Conservation (phyloP, 805 yeast genomes). For the Lipomyces starkeyi region DNA sequence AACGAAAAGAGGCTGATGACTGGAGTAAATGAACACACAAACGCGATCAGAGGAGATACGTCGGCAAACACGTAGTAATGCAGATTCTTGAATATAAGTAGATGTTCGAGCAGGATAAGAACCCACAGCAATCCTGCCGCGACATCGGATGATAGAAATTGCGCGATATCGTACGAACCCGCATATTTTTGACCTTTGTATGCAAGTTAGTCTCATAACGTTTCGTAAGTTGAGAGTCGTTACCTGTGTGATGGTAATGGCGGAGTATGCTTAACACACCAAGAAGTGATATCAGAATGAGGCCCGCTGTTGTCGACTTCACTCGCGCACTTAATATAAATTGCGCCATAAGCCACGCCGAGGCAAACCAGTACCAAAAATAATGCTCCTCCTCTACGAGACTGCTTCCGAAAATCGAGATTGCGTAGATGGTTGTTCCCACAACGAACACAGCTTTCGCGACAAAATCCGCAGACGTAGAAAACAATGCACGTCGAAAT, state of each 20-base stretch:
- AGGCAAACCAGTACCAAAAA: constrained; percentile 85
- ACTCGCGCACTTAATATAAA: constrained; percentile 10
- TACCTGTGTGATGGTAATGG: constrained; percentile 77
- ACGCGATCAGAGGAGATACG: constrained; percentile 48
- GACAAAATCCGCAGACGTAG: background rate
- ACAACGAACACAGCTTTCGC: constrained; percentile 37
- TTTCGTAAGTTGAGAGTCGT: background rate
- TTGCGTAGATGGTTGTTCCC: constrained; percentile 51
- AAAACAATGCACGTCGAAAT: constrained; percentile 11
- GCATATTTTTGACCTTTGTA: constrained; percentile 64
- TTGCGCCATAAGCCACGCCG: constrained; percentile 43
- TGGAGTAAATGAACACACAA: constrained; percentile 55
- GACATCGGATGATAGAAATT: constrained; percentile 47
- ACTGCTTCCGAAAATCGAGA: constrained; percentile 81
- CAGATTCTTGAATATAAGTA: constrained; percentile 42
- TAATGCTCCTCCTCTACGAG: constrained; percentile 96
- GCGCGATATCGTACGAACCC: constrained; percentile 56
- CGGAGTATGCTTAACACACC: constrained; percentile 63
- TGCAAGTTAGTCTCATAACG: background rate
- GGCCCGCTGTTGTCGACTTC: constrained; percentile 17
- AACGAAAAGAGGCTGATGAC: constrained; percentile 56
- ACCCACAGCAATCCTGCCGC: constrained; percentile 53
- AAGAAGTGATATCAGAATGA: constrained; percentile 39
- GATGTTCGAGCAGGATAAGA: constrained; percentile 53
- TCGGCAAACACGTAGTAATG: constrained; percentile 41